These are phyloP conservation scores for Botrytis pseudocinerea DNA, from an alignment of 2,329 filamentous ascomycete species.

Conservation along the genomic window DNA sequence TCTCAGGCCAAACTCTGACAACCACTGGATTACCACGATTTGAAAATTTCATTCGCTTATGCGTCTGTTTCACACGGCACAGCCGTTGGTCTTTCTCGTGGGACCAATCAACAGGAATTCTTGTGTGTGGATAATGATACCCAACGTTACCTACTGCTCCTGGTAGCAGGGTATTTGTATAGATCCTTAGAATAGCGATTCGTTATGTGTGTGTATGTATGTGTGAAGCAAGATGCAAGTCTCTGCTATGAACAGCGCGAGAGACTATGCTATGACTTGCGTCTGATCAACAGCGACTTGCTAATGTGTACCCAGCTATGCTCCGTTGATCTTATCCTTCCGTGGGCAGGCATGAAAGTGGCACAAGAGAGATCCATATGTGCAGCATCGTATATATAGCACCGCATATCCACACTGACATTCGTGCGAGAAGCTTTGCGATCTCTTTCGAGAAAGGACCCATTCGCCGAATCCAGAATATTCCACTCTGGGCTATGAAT, in stretches of 20 bases:
- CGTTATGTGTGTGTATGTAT: no score
- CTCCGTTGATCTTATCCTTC: not conserved
- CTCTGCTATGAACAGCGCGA: not conserved
- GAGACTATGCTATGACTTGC: not conserved
- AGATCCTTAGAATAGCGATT: not conserved
- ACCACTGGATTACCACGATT: not conserved
- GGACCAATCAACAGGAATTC: not conserved
- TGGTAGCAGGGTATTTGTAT: no score
- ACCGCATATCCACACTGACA: not conserved
- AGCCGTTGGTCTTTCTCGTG: not conserved
- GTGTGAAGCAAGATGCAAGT: no score
- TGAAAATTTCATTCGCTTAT: slow-evolving; percentile 9
- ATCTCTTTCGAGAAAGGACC: not conserved
- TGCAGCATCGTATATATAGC: not conserved
- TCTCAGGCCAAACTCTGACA: not conserved
- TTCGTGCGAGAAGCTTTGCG: not conserved
- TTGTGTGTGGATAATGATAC: not conserved
- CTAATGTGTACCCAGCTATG: not conserved
- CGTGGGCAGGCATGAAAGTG: not conserved
- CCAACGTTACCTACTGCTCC: no score
- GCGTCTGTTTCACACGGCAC: slow-evolving; percentile 4
- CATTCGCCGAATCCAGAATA: not conserved
- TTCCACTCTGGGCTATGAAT: not conserved
- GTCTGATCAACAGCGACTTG: not conserved
- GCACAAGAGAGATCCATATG: not conserved